Percentiles rank a stretch among this genome's conserved stretches.
Conservation (phyloP, 1,284 basidiomycete species). For the Melampsora larici-populina region DNA sequence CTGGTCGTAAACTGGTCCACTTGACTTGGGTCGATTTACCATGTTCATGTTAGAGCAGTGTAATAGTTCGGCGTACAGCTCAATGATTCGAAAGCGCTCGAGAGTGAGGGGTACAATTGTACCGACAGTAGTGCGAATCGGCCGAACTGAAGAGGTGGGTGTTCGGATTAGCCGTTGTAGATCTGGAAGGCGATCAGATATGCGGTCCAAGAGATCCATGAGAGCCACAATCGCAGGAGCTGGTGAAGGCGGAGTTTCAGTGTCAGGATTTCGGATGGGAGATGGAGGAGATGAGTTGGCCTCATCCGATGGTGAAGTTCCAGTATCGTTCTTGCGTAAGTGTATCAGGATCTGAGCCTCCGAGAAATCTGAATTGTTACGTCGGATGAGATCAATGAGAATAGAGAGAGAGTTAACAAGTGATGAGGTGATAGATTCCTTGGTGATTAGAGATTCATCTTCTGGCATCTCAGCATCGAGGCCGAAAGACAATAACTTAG, state of each 20-base stretch:
- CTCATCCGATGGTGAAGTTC: constrained; percentile 64
- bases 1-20: constrained; percentile 69
- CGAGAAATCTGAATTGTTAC: constrained; percentile 98
- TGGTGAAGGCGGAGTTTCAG: not conserved
- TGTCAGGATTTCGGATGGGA: constrained; percentile 21
- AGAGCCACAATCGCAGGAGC: constrained; percentile 62
- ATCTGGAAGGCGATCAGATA: constrained; percentile 23
- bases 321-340: constrained; percentile 81
- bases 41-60: constrained; percentile 99
- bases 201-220: constrained; percentile 60
- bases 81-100: constrained; percentile 94
- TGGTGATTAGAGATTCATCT: constrained; percentile 58
- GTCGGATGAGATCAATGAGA: constrained; percentile 91
- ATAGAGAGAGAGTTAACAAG: constrained; percentile 83
- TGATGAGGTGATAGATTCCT: constrained; percentile 78
- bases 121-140: constrained; percentile 54
- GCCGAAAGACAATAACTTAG: constrained; percentile 34
- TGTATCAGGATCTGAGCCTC: constrained; percentile 98
- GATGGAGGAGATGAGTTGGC: constrained; percentile 48
- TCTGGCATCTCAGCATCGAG: constrained; percentile 30
- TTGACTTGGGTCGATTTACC: constrained; percentile 66
- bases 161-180: constrained; percentile 22
- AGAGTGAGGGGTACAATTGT: constrained; percentile 77
- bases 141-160: constrained; percentile 33
- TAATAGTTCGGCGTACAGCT: constrained; percentile 91